Evolutionary conservation across 2,329 filamentous ascomycete species (phyloP), one percentile per base, ranked within the genome.

Genomic region (Aspergillus caelatus): DNA sequence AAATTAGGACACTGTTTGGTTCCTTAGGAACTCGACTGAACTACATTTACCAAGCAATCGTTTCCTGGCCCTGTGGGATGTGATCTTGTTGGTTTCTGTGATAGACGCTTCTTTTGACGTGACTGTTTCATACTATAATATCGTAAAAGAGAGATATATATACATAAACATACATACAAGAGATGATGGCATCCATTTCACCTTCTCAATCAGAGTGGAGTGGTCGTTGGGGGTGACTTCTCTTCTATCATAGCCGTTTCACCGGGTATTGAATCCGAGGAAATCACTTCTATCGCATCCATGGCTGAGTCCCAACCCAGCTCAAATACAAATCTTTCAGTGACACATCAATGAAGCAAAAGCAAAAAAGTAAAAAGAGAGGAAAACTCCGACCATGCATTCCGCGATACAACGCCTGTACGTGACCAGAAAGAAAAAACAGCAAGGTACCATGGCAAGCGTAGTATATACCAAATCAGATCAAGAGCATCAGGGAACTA

Each of bases 371-470:
- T 26, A 59, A 53, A 39, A n/a, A 54, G 58, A 60, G 28, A 58
- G 61, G 60, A 34, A 55, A 76, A 76, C 73, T 70, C 74, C 74
- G 66, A 65, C 72, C 71, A 77, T 77, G 74, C 75, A 74, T 73
- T 71, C 71, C 69, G 63, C 67, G 68, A 71, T 60, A 66, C 72
- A 72, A 74, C 72, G 74, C 74, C 70, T 70, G 66, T 74, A 71
- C 68, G 68, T 63, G 68, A 71, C 70, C 69, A 70, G 56, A 69
- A 70, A 68, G 64, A 62, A 67, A 67, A 61, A 61, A 62, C 48
- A 65, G 60, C 58, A 62, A 58, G 62, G 59, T 60, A 52, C 62
- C 65, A 63, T 52, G 55, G 54, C 54, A 64, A 61, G 46, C 65
- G 57, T 63, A 65, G 62, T 70, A 65, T 65, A 64, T 63, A 66